These are phyloP conservation scores for Boletellus ananas DNA, from an alignment of 768 basidiomycete species.

Conservation along the genomic window DNA sequence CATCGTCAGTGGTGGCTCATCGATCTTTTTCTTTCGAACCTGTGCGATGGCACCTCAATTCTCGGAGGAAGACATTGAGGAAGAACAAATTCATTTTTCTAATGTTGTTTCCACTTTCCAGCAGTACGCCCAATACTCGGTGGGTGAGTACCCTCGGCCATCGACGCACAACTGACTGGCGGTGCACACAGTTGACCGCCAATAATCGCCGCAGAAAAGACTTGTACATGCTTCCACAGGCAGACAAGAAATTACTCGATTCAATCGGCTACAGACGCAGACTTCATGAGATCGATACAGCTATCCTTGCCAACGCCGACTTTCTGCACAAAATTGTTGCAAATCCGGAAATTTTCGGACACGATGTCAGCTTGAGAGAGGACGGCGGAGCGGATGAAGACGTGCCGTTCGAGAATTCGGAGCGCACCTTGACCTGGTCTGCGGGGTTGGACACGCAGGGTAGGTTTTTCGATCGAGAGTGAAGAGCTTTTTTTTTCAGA, in stretches of 20 bases:
- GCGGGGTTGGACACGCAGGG: slow-evolving; percentile 5
- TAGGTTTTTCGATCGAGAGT: slow-evolving; percentile 16
- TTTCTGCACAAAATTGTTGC: slow-evolving; percentile 74
- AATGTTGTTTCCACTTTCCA: slow-evolving; percentile 74
- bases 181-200: slow-evolving; percentile 42
- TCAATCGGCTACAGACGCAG: slow-evolving; percentile 73
- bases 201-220: slow-evolving; percentile 75
- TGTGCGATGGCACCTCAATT: slow-evolving; percentile 26
- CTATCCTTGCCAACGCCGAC: slow-evolving; percentile 74
- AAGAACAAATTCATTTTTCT: slow-evolving; percentile 70
- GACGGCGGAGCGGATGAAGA: slow-evolving; percentile 15
- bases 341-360: slow-evolving; percentile 79
- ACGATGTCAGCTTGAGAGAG: slow-evolving; percentile 30
- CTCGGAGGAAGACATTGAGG: slow-evolving; percentile 35
- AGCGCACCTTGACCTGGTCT: not conserved
- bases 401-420: slow-evolving; percentile 15
- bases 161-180: not conserved
- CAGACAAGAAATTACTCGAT: slow-evolving; percentile 67
- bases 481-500: slow-evolving; percentile 13
- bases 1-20: not conserved
- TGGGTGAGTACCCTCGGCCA: slow-evolving; percentile 13
- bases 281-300: slow-evolving; percentile 73
- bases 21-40: not conserved
- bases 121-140: slow-evolving; percentile 70
- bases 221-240: slow-evolving; percentile 60